Base-by-base conservation (phyloP, 345 rosid genomes). In the Eucalyptus victrix region DNA sequence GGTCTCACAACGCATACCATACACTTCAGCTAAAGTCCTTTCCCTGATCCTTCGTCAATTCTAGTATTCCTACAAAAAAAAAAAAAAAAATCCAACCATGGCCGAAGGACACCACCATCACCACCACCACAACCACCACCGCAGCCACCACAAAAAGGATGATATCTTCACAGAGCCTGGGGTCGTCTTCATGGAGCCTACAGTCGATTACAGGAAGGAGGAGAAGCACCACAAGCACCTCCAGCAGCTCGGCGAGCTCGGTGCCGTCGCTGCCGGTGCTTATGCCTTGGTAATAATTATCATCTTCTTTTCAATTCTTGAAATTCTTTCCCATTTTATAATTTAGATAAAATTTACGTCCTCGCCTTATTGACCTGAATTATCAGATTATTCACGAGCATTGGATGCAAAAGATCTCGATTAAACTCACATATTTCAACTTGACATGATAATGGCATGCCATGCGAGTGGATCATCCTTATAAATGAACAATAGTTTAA, bases 221-320 rank as follows among this genome's bases (percentile, higher is more conserved):
- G 96, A 94, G 92, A 95, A 94, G 92, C 95, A 95, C 89, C 97
- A 95, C 92, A 93, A 93, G 90, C 94, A 92, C 86, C 94, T 86
- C 42, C 94, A 95, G 91, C 95, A 93, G 76, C 67, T 91, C 1
- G 94, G 95, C 1, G 93, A 92, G 90, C 69, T 94, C 1, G 95
- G 94, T 3, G 62, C 94, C 3, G 90, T 58, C 4, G 90, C 92
- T 11, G 95, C 96, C 10, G 94, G 94, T 18, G 93, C 94, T 88
- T 95, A 42, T 88, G 95, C 95, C 16, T 32, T 93, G 95, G 97
- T 95, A 94, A 69, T 30, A 30, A 86, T 62, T 37, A 19, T 12
- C 32, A 18, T 32, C 21, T 10, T 49, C 9, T 86, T 49, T 5
- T 19, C 65, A 26, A 9, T n/a, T 42, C 42, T 72, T 37, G 2